Conservation (phyloP, 1,284 basidiomycete species). For the Rhodotorula sp. region DNA sequence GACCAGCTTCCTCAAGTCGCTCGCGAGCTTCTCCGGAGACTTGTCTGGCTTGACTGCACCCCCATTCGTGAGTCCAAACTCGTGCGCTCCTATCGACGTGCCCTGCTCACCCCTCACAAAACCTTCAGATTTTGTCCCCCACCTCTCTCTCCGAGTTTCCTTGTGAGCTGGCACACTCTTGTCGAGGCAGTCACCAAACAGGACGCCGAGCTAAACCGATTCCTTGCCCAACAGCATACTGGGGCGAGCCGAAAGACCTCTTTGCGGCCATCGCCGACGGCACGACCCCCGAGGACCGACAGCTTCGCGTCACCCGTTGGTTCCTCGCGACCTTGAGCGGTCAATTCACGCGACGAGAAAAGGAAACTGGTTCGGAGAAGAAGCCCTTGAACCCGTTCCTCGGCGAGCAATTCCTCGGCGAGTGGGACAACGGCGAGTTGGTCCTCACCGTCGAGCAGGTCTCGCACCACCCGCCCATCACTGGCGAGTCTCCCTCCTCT, state of each 20-base stretch:
- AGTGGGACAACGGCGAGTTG: conserved; percentile 84
- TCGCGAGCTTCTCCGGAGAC: conserved; percentile 69
- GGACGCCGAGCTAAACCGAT: conserved; percentile 42
- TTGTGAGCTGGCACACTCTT: conserved; percentile 2
- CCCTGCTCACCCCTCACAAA: conserved; percentile 43
- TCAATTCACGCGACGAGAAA: conserved; percentile 44
- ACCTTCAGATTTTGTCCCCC: conserved; percentile 50
- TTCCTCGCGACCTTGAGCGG: conserved; percentile 64
- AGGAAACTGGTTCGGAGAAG: conserved; percentile 77
- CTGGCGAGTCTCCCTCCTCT: neutral
- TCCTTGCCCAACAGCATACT: conserved; percentile 53
- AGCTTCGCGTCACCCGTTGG: conserved; percentile 77
- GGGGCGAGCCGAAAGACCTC: conserved; percentile 29
- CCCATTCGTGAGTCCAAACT: conserved; percentile 43
- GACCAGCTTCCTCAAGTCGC: conserved; percentile 69
- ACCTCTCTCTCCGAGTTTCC: conserved; percentile 68
- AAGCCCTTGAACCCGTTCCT: conserved; percentile 57
- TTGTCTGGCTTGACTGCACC: conserved; percentile 91
- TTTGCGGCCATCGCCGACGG: conserved; percentile 72
- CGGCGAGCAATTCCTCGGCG: conserved; percentile 74
- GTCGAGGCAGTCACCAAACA: neutral
- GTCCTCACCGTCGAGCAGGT: conserved; percentile 94
- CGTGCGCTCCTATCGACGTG: conserved; percentile 61
- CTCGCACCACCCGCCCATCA: conserved; percentile 72
- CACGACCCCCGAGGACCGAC: conserved; percentile 66